A percentile compares a stretch with the other conserved stretches of the same genome.
Conservation (phyloP, 108 stramenopile genomes). For the Cylindrotheca fusiformis region DNA sequence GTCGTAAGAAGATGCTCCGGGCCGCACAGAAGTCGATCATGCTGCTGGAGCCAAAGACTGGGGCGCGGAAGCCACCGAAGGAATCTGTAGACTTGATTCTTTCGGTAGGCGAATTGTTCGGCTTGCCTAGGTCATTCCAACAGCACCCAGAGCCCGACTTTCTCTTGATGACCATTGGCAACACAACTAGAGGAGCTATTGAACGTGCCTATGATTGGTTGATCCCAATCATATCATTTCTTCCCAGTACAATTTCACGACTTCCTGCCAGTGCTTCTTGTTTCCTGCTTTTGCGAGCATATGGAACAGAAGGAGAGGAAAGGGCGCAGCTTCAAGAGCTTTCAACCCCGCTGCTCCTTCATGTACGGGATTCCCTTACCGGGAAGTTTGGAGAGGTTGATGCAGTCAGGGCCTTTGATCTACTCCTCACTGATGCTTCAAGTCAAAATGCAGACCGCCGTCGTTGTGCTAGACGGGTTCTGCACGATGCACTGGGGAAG, state of each 20-base stretch:
- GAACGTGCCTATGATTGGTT: conserved; percentile 85
- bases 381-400: conserved; percentile 57
- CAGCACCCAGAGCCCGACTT: conserved; percentile 52
- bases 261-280: conserved; percentile 73
- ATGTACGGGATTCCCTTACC: conserved; percentile 60
- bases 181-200: conserved; percentile 61
- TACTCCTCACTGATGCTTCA: conserved; percentile 62
- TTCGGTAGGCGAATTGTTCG: conserved; percentile 56
- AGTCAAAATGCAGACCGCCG: conserved; percentile 59
- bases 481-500: conserved; percentile 53
- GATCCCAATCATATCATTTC: conserved; percentile 67
- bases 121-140: conserved; percentile 57
- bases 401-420: conserved; percentile 52
- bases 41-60: conserved; percentile 57
- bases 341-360: conserved; percentile 54
- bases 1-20: conserved; percentile 51
- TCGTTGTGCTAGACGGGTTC: conserved; percentile 65
- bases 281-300: conserved; percentile 65
- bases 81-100: conserved; percentile 67
- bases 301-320: conserved; percentile 64
- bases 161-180: conserved; percentile 58
- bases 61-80: conserved; percentile 72
- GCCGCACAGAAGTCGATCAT: conserved; percentile 72
- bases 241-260: conserved; percentile 57
- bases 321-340: conserved; percentile 51